A percentile compares a stretch with the other conserved stretches of the same genome.
phyloP scores from a whole-genome alignment of 495 filamentous ascomycete species.

The Aspergillus baeticus region DNA sequence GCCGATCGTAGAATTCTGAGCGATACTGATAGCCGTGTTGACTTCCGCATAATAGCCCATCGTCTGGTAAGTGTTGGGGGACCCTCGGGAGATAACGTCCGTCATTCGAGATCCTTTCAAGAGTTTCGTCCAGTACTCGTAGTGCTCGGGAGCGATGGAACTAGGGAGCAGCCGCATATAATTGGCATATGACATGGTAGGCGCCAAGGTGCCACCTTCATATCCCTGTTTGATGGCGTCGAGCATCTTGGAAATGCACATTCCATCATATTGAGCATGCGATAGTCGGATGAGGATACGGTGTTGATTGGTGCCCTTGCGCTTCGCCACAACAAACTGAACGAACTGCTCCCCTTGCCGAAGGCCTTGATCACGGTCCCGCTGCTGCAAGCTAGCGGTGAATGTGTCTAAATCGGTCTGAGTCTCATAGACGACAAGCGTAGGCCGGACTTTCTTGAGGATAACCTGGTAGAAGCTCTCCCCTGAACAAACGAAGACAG shows the following conservation, averaged over 20 bases:
- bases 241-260: conserved; percentile 64
- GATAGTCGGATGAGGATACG: conserved; percentile 65
- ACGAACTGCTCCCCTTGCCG: conserved; percentile 61
- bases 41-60: conserved; percentile 34
- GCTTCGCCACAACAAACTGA: conserved; percentile 57
- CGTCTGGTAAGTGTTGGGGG: conserved; percentile 36
- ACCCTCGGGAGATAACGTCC: conserved; percentile 34
- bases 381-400: conserved; percentile 42
- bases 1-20: conserved; percentile 30
- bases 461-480: conserved; percentile 60
- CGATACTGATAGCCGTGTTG: conserved; percentile 36
- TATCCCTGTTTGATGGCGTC: conserved; percentile 51
- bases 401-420: conserved; percentile 51
- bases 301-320: conserved; percentile 44
- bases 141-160: conserved; percentile 49
- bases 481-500: conserved; percentile 60
- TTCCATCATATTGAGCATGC: conserved; percentile 74
- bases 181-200: conserved; percentile 53
- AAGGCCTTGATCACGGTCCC: conserved; percentile 49
- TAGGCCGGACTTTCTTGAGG: conserved; percentile 50
- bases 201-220: conserved; percentile 36
- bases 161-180: conserved; percentile 52
- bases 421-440: conserved; percentile 52
- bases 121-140: conserved; percentile 46
- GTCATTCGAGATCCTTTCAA: conserved; percentile 47